Evolutionary conservation across 2,329 filamentous ascomycete genomes (phyloP).

Genomic region (Moelleriella libera): DNA sequence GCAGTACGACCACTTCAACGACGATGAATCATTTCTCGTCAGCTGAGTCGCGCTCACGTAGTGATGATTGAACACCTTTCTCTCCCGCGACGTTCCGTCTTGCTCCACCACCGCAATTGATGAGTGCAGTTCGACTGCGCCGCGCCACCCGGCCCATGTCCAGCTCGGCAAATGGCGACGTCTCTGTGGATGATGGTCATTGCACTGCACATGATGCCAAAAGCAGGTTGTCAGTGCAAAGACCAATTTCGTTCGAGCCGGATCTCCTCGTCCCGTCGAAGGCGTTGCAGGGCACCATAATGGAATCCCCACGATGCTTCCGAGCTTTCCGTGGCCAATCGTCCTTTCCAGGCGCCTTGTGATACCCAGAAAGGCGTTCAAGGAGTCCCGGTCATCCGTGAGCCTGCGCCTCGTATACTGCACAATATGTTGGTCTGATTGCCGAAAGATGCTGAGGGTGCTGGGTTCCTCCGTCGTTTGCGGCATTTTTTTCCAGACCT

Average conservation of each 20-base stretch:
- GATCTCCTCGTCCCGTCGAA: constrained; percentile 5
- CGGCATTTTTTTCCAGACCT: constrained; percentile 18
- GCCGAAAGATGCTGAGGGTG: constrained; percentile 20
- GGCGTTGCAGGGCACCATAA: constrained; percentile 12
- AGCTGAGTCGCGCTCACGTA: constrained; percentile 20
- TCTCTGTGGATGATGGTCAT: constrained; percentile 8
- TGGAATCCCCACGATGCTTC: constrained; percentile 16
- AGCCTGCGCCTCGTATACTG: constrained; percentile 16
- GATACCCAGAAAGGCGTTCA: constrained; percentile 17
- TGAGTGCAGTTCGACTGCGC: constrained; percentile 18
- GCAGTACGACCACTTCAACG: constrained; percentile 18
- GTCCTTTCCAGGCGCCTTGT: constrained; percentile 16
- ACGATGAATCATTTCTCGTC: constrained; percentile 16
- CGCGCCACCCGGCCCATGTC: constrained; percentile 22
- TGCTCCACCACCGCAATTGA: constrained; percentile 17
- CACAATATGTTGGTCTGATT: constrained; percentile 17
- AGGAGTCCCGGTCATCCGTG: constrained; percentile 17
- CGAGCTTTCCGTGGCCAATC: constrained; percentile 14
- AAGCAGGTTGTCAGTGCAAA: constrained; percentile 20
- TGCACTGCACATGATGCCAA: constrained; percentile 18
- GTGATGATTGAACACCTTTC: constrained; percentile 19
- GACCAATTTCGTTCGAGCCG: constrained; percentile 16
- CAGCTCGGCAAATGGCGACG: constrained; percentile 19
- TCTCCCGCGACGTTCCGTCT: constrained; percentile 12
- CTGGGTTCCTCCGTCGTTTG: constrained; percentile 14